These are phyloP conservation scores for Pichia nanzhaoensis DNA, from an alignment of 805 yeast genomes.

Conservation along the genomic window DNA sequence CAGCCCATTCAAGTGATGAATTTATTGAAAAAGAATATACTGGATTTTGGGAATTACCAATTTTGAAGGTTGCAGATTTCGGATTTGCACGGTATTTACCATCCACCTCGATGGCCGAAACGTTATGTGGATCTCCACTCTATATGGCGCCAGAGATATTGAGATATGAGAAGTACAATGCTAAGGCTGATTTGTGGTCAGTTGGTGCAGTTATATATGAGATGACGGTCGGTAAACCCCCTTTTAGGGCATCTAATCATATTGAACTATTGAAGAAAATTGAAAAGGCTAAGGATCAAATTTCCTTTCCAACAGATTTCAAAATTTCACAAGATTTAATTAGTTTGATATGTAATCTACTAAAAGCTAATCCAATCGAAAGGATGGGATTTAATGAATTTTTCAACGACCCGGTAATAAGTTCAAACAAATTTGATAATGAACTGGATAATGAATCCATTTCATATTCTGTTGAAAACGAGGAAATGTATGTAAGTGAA, in stretches of 20 bases:
- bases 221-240: constrained; percentile 95
- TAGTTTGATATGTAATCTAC: constrained; percentile 62
- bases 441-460: constrained; percentile 46
- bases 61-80: constrained; percentile 91
- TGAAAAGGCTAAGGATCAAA: constrained; percentile 71
- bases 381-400: constrained; percentile 86
- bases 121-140: constrained; percentile 93
- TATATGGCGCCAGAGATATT: constrained; percentile 99
- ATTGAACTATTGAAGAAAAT: constrained; percentile 82
- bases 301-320: constrained; percentile 66
- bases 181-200: constrained; percentile 97
- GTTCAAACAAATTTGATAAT: constrained; percentile 35
- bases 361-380: constrained; percentile 80
- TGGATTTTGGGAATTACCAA: constrained; percentile 85
- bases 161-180: constrained; percentile 90
- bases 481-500: constrained; percentile 79
- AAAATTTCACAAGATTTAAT: constrained; percentile 61
- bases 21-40: constrained; percentile 54
- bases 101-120: constrained; percentile 89
- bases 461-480: constrained; percentile 63
- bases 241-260: constrained; percentile 90
- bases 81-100: constrained; percentile 97
- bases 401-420: constrained; percentile 65
- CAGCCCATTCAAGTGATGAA: constrained; percentile 55
- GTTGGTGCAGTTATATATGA: constrained; percentile 95